A percentile compares a stretch with the other conserved stretches of the same genome.
Evolutionary conservation across 2,329 filamentous ascomycete species (phyloP).

Genomic region (Botryotinia narcissicola): DNA sequence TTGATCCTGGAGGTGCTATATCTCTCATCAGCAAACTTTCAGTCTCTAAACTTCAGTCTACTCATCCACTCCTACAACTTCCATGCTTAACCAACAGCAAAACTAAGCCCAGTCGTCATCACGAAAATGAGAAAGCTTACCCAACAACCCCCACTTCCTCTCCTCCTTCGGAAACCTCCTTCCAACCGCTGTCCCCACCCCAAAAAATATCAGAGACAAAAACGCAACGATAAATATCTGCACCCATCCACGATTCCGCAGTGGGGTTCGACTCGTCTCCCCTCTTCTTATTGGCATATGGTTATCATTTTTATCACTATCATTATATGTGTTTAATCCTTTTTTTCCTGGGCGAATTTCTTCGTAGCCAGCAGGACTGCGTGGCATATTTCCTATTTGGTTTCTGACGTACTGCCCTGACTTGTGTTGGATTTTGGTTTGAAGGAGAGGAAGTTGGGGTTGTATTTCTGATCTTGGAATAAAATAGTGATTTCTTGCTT

Average conservation of each 20-base stretch:
- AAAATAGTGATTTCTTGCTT: neutral
- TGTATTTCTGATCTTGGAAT: neutral
- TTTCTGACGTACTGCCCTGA: neutral
- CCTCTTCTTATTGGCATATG: neutral
- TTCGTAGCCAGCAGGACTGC: neutral
- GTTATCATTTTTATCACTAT: neutral
- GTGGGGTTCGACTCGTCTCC: neutral
- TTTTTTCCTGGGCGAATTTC: neutral
- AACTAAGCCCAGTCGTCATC: neutral
- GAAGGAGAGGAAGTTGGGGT: no score
- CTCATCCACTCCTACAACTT: neutral
- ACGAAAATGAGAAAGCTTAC: neutral
- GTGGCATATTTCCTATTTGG: neutral
- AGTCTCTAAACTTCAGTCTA: neutral
- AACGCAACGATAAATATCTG: neutral
- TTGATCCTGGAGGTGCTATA: constrained; percentile 13
- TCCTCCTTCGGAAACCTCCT: neutral
- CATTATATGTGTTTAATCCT: neutral
- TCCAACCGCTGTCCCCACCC: neutral
- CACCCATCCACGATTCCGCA: neutral
- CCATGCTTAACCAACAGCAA: neutral
- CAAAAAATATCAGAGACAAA: neutral
- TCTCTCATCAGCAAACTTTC: neutral
- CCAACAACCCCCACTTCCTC: neutral
- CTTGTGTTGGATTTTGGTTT: neutral